Base-by-base conservation (phyloP, 176 grass and related monocot genomes). In the Rhynchospora pubera region DNA sequence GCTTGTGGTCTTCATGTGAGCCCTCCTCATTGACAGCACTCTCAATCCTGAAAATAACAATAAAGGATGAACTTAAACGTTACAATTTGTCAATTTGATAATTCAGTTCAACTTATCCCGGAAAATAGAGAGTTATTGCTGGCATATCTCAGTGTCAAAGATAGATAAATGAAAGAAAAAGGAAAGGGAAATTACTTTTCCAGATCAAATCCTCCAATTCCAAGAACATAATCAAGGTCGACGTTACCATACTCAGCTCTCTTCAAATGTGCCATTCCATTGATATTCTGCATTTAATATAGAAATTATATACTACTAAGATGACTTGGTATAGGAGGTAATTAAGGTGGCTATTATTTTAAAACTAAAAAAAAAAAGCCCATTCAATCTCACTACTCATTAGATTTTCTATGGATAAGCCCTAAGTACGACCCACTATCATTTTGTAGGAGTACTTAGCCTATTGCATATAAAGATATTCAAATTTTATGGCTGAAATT, bases 201-300 rank as follows among this genome's bases (percentile, higher is more conserved):
- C 50, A 98, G 80, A 93, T 98, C 96, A 84, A 98, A 98, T 70
- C 96, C 96, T 91, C 96, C 96, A 84, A 98, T 93, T 56, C 96
- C 96, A 91, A 98, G 96, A 80, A 94, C 96, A 88, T 98, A 98
- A 88, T 98, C 92, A 71, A 98, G 83, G 89, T 98, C 90, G 75
- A 98, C 95, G 85, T 89, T 88, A 65, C 95, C 92, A 85, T 94
- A 93, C 68, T 94, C 83, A 30, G 92, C 90, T 65, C 79, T 86
- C 81, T 94, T 98, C 85, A 98, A 79, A 94, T 94, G 78, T 79
- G 92, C 96, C 96, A 98, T 94, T 43, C 82, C 57, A 80, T 98
- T 98, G 50, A 98, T 98, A 80, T 89, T 88, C 96, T 98, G 87
- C 51, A 84, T 84, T 77, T 28, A 87, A 13, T 4, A 90, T 84